phyloP scores from a whole-genome alignment of 345 rosid species.

The Melastoma malabathricum region DNA sequence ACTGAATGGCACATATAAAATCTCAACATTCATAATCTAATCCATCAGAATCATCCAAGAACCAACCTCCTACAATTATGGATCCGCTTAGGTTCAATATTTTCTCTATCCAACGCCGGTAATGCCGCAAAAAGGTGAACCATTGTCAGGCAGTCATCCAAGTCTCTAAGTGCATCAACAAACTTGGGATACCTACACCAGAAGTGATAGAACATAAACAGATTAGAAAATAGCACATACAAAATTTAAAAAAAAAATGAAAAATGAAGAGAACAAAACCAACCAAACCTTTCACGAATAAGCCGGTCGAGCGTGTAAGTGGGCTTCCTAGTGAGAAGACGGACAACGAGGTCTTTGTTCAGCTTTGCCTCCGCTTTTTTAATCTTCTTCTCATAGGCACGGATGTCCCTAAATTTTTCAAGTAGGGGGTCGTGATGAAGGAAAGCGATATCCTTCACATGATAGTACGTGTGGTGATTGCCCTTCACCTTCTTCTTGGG shows the following conservation, averaged over 20 bases:
- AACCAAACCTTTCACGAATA: conserved; percentile 65
- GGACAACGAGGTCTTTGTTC: conserved; percentile 55
- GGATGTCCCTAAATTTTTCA: conserved; percentile 71
- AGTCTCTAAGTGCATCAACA: conserved; percentile 79
- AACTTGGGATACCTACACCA: conserved; percentile 72
- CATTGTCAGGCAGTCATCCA: conserved; percentile 90
- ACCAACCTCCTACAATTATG: conserved; percentile 76
- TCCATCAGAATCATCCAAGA: background rate
- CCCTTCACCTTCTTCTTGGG: conserved; percentile 93
- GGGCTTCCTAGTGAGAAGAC: conserved; percentile 60
- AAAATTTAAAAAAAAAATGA: background rate
- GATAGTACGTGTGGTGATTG: conserved; percentile 89
- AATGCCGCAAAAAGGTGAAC: conserved; percentile 89
- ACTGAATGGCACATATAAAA: background rate
- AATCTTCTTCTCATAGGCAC: conserved; percentile 60
- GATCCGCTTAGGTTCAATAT: conserved; percentile 56
- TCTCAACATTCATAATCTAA: background rate
- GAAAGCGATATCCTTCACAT: conserved; percentile 74
- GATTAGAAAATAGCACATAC: background rate
- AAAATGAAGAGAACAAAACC: background rate
- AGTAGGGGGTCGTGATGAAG: conserved; percentile 78
- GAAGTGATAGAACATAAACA: background rate
- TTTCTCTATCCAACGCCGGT: conserved; percentile 71
- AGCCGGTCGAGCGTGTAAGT: conserved; percentile 50
- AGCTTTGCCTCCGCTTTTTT: conserved; percentile 71